A percentile compares a stretch with the other conserved stretches of the same genome.
Evolutionary conservation across 495 filamentous ascomycete species (phyloP).

Genomic region (Apiosordaria backusii): DNA sequence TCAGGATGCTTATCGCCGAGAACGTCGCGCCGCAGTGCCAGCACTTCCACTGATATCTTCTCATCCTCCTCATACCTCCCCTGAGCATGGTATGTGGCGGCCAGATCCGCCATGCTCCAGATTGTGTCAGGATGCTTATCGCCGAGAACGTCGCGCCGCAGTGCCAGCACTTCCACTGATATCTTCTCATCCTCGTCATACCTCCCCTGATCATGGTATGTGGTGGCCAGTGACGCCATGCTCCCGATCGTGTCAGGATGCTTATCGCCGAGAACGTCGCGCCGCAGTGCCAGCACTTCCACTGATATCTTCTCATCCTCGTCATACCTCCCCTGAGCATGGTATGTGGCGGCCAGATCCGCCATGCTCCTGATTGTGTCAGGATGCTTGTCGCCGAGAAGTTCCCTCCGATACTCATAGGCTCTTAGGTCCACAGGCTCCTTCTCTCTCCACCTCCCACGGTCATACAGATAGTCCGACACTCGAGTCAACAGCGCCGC

Average conservation of each 20-base stretch:
- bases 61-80: conserved; percentile 33
- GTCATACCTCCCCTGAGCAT: conserved; percentile 18
- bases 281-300: conserved; percentile 16
- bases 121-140: conserved; percentile 31
- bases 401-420: conserved; percentile 7
- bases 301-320: conserved; percentile 17
- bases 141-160: conserved; percentile 31
- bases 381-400: conserved; percentile 25
- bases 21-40: conserved; percentile 21
- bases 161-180: conserved; percentile 17
- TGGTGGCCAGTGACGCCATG: conserved; percentile 6
- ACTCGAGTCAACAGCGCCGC: conserved; percentile 17
- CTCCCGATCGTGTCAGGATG: conserved; percentile 1
- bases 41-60: conserved; percentile 18
- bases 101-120: background rate
- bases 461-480: conserved; percentile 18
- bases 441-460: conserved; percentile 18
- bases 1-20: conserved; percentile 34
- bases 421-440: conserved; percentile 11
- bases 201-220: conserved; percentile 26
- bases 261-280: conserved; percentile 11
- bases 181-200: conserved; percentile 35
- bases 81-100: background rate
- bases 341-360: conserved; percentile 23
- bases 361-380: conserved; percentile 24